Conservation (phyloP, 345 rosid species). For the Murraya paniculata region DNA sequence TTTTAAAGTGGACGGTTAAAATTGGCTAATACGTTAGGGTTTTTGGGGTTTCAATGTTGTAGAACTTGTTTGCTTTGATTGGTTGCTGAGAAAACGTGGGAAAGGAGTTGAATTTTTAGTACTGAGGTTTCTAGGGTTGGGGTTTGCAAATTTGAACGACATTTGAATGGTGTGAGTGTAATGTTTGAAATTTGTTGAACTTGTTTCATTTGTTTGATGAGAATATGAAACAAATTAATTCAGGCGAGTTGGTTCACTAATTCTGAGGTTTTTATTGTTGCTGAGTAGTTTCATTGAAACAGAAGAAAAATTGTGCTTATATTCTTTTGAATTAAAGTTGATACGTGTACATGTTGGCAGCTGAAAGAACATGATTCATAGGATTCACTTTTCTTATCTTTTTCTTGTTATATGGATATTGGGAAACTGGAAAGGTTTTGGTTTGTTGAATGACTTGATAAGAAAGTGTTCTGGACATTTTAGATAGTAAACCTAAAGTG, state of each 20-base stretch:
- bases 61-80: not conserved
- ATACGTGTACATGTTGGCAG: not conserved
- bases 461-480: constrained; percentile 15
- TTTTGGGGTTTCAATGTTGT: not conserved
- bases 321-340: not conserved
- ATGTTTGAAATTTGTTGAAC: not conserved
- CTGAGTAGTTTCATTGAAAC: not conserved
- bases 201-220: not conserved
- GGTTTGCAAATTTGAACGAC: not conserved
- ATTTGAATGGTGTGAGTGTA: not conserved
- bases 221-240: not conserved
- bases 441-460: constrained; percentile 7
- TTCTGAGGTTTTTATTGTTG: not conserved
- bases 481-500: constrained; percentile 31
- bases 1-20: not conserved
- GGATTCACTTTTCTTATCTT: not conserved
- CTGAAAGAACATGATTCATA: not conserved
- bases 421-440: not conserved
- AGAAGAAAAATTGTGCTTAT: not conserved
- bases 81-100: not conserved
- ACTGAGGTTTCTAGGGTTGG: not conserved
- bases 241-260: not conserved
- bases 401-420: not conserved
- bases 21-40: not conserved
- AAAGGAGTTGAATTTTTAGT: not conserved